Conservation (phyloP, 1,284 basidiomycete species). For the Cerrena zonata region DNA sequence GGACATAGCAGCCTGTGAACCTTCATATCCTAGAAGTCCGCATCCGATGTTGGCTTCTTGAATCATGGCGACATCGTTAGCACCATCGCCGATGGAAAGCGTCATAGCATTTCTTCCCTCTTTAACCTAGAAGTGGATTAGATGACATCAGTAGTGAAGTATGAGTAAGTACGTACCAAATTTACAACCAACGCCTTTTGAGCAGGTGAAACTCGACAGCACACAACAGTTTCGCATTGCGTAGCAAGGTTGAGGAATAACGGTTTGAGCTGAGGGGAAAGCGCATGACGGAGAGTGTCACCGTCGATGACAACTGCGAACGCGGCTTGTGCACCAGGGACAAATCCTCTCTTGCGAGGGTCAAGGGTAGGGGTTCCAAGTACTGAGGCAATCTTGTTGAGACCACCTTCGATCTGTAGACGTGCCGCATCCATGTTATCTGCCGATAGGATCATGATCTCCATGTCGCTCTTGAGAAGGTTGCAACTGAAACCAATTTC, state of each 20-base stretch:
- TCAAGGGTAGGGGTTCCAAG: conserved; percentile 60
- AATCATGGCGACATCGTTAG: conserved; percentile 96
- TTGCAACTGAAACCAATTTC: conserved; percentile 94
- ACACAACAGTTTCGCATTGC: conserved; percentile 95
- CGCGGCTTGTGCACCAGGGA: conserved; percentile 60
- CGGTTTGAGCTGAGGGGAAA: conserved; percentile 72
- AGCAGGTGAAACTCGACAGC: conserved; percentile 92
- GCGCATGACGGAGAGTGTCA: conserved; percentile 81
- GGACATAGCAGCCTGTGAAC: conserved; percentile 97
- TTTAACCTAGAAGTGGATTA: conserved; percentile 60
- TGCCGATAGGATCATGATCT: conserved; percentile 93
- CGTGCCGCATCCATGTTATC: conserved; percentile 73
- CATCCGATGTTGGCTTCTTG: conserved; percentile 97
- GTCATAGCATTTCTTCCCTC: conserved; percentile 95
- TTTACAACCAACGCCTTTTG: conserved; percentile 96
- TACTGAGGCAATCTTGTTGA: conserved; percentile 90
- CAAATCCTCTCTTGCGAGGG: conserved; percentile 56
- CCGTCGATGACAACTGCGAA: conserved; percentile 97
- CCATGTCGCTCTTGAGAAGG: conserved; percentile 85
- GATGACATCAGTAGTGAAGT: conserved; percentile 3
- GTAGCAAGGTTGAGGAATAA: conserved; percentile 89
- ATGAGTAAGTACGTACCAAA: conserved; percentile 48
- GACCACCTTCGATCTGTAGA: conserved; percentile 83
- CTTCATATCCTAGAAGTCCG: conserved; percentile 89
- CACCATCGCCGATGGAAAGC: conserved; percentile 92